Evolutionary conservation across 73 alveolate species (phyloP), one percentile per base, ranked within the genome.

Genomic region (Effrenium voratum): DNA sequence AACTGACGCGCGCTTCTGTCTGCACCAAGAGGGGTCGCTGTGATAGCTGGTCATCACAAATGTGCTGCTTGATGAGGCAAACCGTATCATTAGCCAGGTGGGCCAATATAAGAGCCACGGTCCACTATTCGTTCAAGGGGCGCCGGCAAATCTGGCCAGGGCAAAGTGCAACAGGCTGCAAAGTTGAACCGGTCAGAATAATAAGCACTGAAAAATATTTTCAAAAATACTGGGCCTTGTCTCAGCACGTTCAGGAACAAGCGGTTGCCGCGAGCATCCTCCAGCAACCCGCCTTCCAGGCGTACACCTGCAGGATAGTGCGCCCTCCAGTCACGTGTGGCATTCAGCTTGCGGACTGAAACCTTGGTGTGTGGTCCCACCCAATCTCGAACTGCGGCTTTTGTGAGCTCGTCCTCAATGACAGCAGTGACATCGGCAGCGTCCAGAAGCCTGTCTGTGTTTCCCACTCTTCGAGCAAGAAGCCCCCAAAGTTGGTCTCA

Each of bases 401-500:
- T 80, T 2, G 91, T 2, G n/a, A 80, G 49, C 49, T 80, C 91
- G 1, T 80, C 73, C 36, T 40, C 2, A 3, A 80, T 80, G 6
- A 72, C 91, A 30, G 72, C 68, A n/a, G 91, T 46, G 0, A 80
- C 91, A 80, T 80, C 91, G 8, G 45, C 73, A 1, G 73, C 38
- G 32, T 46, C 49, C 47, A 46, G 91, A 2, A 80, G 70, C 50
- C 10, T 5, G 47, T 28, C 2, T 46, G 45, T 72, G 34, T 30
- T 46, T 15, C 91, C 91, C 2, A 80, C 34, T 46, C 91, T 16
- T 44, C 91, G 72, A 15, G 73, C 2, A 1, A 80, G 45, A 45
- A 80, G 45, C 3, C 91, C 91, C 91, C 91, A 80, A 0, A 80
- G 72, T 41, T 80, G 91, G 15, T 80, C 91, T 80, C 49, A 80